Base-by-base conservation (phyloP, 1,139 yeast species). In the Blastobotrys aristatus region DNA sequence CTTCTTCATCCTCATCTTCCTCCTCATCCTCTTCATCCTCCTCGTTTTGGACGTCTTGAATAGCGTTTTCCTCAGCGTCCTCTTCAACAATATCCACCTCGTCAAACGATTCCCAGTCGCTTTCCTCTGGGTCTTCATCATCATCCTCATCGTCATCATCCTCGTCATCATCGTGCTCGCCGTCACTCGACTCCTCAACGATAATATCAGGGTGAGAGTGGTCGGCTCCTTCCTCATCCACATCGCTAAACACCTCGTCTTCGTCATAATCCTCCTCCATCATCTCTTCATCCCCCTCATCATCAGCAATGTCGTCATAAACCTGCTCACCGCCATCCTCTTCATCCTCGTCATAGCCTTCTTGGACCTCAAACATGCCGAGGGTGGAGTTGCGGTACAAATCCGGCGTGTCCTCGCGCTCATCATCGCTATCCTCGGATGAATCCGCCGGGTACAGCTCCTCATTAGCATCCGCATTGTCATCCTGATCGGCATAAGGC, bases 331-430 rank as follows among this genome's bases (percentile, higher is more conserved):
- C 77, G 3, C 21, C 38, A 44, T 65, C 73, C 17, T 64, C 72
- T 13, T 72, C 78, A 20, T 70, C 78, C 20, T 70, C 78, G 46
- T 83, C 81, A 53, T 82, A 88, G 35, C 80, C 75, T 46, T 85
- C 95, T 30, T 74, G 84, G 44, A 86, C 82, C 58, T 90, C 97
- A 62, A 85, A 90, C 96, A 90, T 89, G 1, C 97, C 97, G 45
- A 90, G 72, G 0, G 97, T 87, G 0, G 97, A 89, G 62, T 90
- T 88, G 46, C 84, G 74, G 65, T 89, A 82, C 59, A 90, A 72
- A 62, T 89, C 95, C 0, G 95, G 90, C 0, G 89, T 78, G 48
- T 86, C 95, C 43, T 85, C 94, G 43, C 79, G 73, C 36, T 66
- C 70, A 38, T 82, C 94, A 4, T 73, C 79, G n/a, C 70, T 79